Evolutionary conservation across 441 rosid genomes (phyloP), one percentile per base, ranked within the genome.

Genomic region (Raphanus hybrid): DNA sequence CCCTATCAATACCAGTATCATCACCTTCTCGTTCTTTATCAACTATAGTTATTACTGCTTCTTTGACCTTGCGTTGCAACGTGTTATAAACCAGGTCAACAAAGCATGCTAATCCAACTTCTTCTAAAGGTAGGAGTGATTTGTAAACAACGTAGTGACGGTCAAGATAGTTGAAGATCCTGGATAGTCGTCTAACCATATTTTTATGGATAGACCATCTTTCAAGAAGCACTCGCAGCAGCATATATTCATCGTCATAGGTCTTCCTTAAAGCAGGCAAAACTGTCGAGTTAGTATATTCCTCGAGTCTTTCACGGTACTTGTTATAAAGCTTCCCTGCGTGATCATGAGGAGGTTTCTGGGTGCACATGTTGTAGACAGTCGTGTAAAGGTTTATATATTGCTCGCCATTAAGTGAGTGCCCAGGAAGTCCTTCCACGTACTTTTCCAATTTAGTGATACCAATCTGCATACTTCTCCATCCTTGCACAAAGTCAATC

Each of bases 281-380:
- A 1, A 91, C 97, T 41, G 82, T 82, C 29, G 87, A 80, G 62
- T 66, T 74, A 55, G 91, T 87, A 37, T 95, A 89, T 35, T 82
- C 94, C 73, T 91, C 90, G 76, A 95, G 84, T 3, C 87, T 82
- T 78, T 87, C 94, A 63, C 70, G 79, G 78, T 90, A 93, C 82
- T 87, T 92, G 63, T 91, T 89, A 74, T 96, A 93, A 20, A 96
- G 90, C 82, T 92, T 92, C 73, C 87, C 92, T 7, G 99, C 85
- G 50, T 87, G 88, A 78, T 96, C 94, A 73, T 91, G 81, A 16
- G 97, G 97, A 3, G 93, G 89, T 84, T 92, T 92, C 81, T 93
- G 98, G 0, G 96, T 91, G 48, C 99, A 96, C 99, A 96, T 89
- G 73, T 96, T 87, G 80, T 93, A 96, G 64, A 93, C 87, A 1